phyloP scores from a whole-genome alignment of 1,139 yeast genomes.

The Taiozyma onychis region DNA sequence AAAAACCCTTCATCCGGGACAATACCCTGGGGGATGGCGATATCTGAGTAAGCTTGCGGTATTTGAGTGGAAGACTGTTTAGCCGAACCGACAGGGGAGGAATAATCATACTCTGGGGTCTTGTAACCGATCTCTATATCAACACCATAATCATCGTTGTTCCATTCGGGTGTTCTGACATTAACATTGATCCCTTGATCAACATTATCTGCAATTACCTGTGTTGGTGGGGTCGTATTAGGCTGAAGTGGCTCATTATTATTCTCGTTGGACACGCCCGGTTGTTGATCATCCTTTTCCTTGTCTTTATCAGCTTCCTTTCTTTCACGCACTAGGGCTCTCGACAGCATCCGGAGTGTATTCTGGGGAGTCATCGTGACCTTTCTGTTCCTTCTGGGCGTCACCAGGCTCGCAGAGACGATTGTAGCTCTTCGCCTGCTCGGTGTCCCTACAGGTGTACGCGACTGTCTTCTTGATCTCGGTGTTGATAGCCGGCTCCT shows the following conservation, averaged over 20 bases:
- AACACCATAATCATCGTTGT: not conserved
- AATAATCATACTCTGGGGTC: conserved; percentile 2
- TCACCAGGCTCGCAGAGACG: conserved; percentile 17
- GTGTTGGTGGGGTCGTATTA: not conserved
- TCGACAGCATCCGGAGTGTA: conserved; percentile 14
- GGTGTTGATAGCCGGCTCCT: conserved; percentile 7
- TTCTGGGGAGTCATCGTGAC: conserved; percentile 19
- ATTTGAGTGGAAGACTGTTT: conserved; percentile 2
- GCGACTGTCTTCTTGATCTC: conserved; percentile 12
- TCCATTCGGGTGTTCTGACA: not conserved
- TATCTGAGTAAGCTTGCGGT: conserved; percentile 13
- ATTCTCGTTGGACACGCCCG: not conserved
- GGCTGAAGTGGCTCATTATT: not conserved
- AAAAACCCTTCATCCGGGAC: conserved; percentile 14
- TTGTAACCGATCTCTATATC: not conserved
- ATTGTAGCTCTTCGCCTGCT: conserved; percentile 20
- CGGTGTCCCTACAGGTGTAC: conserved; percentile 6
- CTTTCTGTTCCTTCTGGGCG: conserved; percentile 19
- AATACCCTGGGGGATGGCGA: conserved; percentile 21
- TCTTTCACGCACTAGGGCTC: conserved; percentile 15
- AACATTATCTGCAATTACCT: not conserved
- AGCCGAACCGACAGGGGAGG: not conserved
- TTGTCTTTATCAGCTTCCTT: conserved; percentile 12
- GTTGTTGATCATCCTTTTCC: conserved; percentile 6
- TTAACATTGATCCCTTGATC: not conserved